These are phyloP conservation scores for Penstemon eatonii DNA, from an alignment of 257 asterid species.

Conservation along the genomic window DNA sequence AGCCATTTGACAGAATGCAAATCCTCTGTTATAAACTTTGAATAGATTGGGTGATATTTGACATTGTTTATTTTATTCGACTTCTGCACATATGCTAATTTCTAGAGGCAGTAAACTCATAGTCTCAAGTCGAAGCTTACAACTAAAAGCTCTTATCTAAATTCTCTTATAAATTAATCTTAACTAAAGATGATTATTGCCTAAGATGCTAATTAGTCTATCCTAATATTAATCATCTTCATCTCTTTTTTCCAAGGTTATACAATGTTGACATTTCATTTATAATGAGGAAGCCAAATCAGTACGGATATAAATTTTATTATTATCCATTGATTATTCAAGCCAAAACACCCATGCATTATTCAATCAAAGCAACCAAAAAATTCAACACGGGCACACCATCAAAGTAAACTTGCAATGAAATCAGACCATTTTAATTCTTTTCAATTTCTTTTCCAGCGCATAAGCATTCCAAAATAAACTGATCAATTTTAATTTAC, in stretches of 20 bases:
- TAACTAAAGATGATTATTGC: background rate
- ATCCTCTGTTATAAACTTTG: slow-evolving; percentile 26
- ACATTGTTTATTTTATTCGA: background rate
- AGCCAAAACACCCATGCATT: no score
- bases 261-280: background rate
- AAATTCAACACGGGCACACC: no score
- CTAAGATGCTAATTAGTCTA: background rate
- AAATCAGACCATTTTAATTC: no score
- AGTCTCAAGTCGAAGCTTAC: background rate
- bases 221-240: background rate
- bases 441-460: no score
- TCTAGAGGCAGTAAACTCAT: background rate
- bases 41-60: background rate
- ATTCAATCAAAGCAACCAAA: no score
- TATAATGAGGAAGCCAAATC: background rate
- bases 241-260: background rate
- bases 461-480: no score
- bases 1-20: no score
- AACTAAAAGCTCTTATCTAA: slow-evolving; percentile 1
- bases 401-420: no score
- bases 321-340: background rate
- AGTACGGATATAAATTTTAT: background rate
- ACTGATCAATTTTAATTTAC: no score
- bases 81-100: background rate
- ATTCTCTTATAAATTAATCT: background rate